phyloP scores from a whole-genome alignment of 768 basidiomycete genomes.

The Exidia glandulosa region DNA sequence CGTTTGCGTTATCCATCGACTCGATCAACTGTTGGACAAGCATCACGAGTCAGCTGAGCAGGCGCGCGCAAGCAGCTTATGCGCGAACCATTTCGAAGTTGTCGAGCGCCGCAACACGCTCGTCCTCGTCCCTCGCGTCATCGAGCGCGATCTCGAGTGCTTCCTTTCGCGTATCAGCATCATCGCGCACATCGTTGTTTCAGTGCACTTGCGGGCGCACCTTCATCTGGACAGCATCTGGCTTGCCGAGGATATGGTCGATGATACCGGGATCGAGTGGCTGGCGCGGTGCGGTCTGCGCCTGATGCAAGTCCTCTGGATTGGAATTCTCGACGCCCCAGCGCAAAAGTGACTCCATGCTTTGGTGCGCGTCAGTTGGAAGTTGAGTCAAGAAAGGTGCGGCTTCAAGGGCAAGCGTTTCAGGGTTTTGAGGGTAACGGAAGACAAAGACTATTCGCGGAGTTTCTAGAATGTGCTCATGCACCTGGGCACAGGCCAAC shows the following conservation, averaged over 20 bases:
- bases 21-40: constrained; percentile 54
- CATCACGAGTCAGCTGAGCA: neutral
- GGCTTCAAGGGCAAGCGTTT: neutral
- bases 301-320: constrained; percentile 13
- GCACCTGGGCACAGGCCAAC: neutral
- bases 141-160: constrained; percentile 57
- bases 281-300: constrained; percentile 19
- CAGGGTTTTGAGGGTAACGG: no score
- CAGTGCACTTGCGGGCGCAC: constrained; percentile 7
- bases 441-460: neutral
- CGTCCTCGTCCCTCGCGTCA: constrained; percentile 38
- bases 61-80: neutral
- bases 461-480: neutral
- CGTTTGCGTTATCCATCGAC: constrained; percentile 84
- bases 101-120: constrained; percentile 61
- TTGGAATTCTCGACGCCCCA: constrained; percentile 72
- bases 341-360: constrained; percentile 67
- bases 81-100: constrained; percentile 72
- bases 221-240: constrained; percentile 76
- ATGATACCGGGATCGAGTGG: constrained; percentile 74
- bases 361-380: neutral
- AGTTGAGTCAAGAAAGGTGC: neutral
- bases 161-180: constrained; percentile 26
- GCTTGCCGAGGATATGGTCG: constrained; percentile 73
- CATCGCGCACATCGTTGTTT: neutral